Conservation (phyloP, 1,284 basidiomycete species). For the Melanopsichium pennsylvanicum region DNA sequence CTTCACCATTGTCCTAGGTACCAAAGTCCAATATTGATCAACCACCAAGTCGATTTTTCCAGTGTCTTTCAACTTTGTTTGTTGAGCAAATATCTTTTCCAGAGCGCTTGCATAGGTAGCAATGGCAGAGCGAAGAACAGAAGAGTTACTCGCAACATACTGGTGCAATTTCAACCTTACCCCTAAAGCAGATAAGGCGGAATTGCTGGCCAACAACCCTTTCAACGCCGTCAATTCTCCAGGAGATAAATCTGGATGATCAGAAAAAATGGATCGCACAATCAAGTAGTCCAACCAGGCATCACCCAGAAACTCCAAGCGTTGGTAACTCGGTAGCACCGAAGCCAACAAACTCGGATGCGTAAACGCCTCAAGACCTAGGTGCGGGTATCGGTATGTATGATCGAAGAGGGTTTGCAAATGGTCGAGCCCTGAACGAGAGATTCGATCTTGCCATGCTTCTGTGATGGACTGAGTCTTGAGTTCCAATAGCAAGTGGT, state of each 20-base stretch:
- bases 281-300: constrained; percentile 47
- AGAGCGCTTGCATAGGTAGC: background rate
- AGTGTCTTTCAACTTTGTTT: too few species aligned
- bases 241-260: constrained; percentile 18
- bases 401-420: constrained; percentile 36
- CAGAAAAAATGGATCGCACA: constrained; percentile 6
- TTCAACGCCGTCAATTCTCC: constrained; percentile 46
- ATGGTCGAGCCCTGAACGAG: constrained; percentile 5
- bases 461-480: constrained; percentile 16
- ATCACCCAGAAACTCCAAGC: constrained; percentile 58
- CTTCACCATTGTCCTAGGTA: background rate
- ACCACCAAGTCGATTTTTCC: too few species aligned
- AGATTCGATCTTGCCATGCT: constrained; percentile 24
- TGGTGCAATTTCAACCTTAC: constrained; percentile 11
- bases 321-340: constrained; percentile 45
- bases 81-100: background rate
- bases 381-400: constrained; percentile 41
- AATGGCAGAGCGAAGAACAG: constrained; percentile 5
- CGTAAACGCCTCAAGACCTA: constrained; percentile 52
- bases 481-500: constrained; percentile 6
- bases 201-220: constrained; percentile 23
- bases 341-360: constrained; percentile 40
- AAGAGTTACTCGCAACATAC: constrained; percentile 18
- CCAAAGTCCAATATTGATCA: too few species aligned
- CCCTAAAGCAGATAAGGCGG: constrained; percentile 28